phyloP scores from a whole-genome alignment of 2,329 filamentous ascomycete species.

The Sporothrix protearum region DNA sequence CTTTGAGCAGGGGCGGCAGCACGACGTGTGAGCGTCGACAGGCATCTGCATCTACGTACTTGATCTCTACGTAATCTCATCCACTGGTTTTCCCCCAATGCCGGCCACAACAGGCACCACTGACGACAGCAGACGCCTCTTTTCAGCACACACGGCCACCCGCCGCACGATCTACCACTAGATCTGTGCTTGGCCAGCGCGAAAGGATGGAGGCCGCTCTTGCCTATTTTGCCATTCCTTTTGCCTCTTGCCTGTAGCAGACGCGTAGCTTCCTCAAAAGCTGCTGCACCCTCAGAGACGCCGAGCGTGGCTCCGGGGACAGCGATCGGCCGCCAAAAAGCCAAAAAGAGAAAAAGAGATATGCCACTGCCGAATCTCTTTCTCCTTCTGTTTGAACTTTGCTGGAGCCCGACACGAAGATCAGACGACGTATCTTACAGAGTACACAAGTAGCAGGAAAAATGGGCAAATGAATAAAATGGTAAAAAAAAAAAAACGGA shows the following conservation, averaged over 20 bases:
- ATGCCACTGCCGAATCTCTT: conserved; percentile 3
- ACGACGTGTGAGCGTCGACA: background rate
- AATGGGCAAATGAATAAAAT: background rate
- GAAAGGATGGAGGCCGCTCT: background rate
- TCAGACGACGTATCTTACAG: conserved; percentile 2
- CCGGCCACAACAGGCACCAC: conserved; percentile 1
- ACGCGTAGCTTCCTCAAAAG: background rate
- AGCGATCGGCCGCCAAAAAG: conserved; percentile 5
- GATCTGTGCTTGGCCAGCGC: background rate
- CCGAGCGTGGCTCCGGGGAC: background rate
- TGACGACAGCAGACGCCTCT: background rate
- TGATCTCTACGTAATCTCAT: background rate
- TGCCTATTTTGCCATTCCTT: background rate
- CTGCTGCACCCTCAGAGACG: background rate
- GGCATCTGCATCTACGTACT: background rate
- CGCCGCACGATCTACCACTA: background rate
- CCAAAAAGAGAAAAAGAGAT: too few species aligned
- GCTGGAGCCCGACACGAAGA: background rate
- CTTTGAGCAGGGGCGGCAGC: too few species aligned
- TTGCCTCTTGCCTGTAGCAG: background rate
- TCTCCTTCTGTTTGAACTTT: background rate
- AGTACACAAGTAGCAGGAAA: too few species aligned
- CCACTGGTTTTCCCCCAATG: background rate
- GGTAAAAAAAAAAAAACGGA: background rate
- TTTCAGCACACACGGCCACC: conserved; percentile 1